phyloP scores from a whole-genome alignment of 805 yeast species.

The Lachancea fermentati region DNA sequence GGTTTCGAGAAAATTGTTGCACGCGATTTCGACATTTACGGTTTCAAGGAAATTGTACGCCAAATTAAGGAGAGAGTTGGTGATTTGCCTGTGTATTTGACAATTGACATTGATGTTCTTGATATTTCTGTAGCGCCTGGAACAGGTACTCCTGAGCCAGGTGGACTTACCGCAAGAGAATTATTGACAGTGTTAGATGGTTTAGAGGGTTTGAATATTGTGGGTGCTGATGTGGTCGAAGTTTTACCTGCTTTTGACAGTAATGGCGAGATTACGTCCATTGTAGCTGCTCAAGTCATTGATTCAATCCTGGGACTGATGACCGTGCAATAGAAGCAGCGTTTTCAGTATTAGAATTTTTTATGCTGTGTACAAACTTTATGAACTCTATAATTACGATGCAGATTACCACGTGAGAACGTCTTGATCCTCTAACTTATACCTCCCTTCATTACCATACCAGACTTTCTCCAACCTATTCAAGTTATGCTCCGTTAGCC shows the following conservation, averaged over 20 bases:
- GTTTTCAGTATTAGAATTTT: neutral
- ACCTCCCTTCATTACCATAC: conserved; percentile 27
- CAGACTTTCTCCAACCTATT: conserved; percentile 32
- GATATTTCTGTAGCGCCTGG: conserved; percentile 64
- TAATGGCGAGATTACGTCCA: conserved; percentile 51
- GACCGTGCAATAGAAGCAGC: conserved; percentile 28
- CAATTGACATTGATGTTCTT: conserved; percentile 51
- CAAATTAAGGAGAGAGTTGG: conserved; percentile 31
- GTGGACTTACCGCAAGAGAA: conserved; percentile 61
- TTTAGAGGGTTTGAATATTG: conserved; percentile 48
- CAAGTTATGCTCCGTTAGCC: conserved; percentile 32
- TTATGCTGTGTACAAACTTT: neutral
- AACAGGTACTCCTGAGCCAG: conserved; percentile 66
- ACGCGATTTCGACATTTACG: conserved; percentile 39
- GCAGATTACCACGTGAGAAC: conserved; percentile 29
- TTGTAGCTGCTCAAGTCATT: conserved; percentile 56
- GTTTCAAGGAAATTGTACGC: conserved; percentile 33
- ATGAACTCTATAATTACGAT: neutral
- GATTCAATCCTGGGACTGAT: conserved; percentile 44
- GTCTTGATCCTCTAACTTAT: conserved; percentile 31
- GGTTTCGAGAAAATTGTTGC: conserved; percentile 43
- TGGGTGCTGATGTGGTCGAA: conserved; percentile 68
- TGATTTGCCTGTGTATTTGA: conserved; percentile 36
- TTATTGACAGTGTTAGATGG: conserved; percentile 50
- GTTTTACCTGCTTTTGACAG: conserved; percentile 60